phyloP scores from a whole-genome alignment of 1,284 basidiomycete genomes.

The Puccinia hordei region DNA sequence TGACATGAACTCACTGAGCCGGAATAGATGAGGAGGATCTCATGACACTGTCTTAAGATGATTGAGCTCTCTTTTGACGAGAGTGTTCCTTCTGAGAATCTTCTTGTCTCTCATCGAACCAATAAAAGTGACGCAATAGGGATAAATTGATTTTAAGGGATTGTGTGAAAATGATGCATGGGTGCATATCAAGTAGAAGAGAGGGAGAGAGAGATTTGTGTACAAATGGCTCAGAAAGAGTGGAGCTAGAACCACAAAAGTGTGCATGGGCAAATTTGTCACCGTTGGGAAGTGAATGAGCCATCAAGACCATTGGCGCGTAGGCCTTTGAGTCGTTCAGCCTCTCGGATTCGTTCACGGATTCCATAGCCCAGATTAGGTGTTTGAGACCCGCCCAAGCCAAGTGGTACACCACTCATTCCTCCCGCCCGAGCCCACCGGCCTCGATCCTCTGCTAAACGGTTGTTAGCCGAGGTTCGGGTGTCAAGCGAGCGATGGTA shows the following conservation, averaged over 20 bases:
- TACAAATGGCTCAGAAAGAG: too few species aligned
- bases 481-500: background rate
- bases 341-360: conserved; percentile 31
- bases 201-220: too few species aligned
- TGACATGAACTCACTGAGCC: too few species aligned
- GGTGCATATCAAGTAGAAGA: too few species aligned
- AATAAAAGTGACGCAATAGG: too few species aligned
- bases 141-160: too few species aligned
- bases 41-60: too few species aligned
- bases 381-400: conserved; percentile 5
- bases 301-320: background rate
- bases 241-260: conserved; percentile 10
- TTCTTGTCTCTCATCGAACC: too few species aligned
- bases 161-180: too few species aligned
- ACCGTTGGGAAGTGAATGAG: background rate
- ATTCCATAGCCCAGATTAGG: conserved; percentile 29
- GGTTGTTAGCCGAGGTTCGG: background rate
- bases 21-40: too few species aligned
- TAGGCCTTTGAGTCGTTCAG: conserved; percentile 26
- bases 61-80: too few species aligned
- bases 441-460: background rate
- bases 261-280: background rate
- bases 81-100: too few species aligned
- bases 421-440: conserved; percentile 22
- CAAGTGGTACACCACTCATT: conserved; percentile 22